Base-by-base conservation (phyloP, 2,329 filamentous ascomycete species). In the Fusarium hostae region DNA sequence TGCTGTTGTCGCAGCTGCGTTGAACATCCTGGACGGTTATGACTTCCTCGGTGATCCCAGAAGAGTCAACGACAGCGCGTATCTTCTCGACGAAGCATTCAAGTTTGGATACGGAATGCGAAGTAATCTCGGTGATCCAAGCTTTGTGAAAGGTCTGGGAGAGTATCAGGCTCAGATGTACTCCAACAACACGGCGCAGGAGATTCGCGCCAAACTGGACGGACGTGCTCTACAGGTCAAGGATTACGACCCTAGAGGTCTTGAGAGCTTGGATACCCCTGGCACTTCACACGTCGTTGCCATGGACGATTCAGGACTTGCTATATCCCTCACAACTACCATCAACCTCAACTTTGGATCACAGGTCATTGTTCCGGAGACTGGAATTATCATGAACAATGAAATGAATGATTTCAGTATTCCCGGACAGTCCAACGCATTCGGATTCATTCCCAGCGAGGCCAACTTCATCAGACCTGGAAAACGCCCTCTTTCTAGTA, bases 281-380 rank as follows among this genome's bases (percentile, higher is more conserved):
- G 91, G 91, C 1, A 94, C 91, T 0, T 89, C 87, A 3, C 91
- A 93, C 50, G 79, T 93, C 2, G 90, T 93, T 0, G 83, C 89
- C 0, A 89, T 90, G 2, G 94, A 97, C 78, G 82, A 84, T 43
- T 87, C 85, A 2, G 94, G 94, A 1, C 81, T 97, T 72, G 88
- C 92, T 12, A 87, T 97, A 54, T 92, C 92, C 0, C 83, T 94
- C 4, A 97, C 94, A 0, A 94, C 93, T 0, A 97, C 94, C 0
- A 84, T 97, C 67, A 97, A 97, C 79, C 84, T 94, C 11, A 84
- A 93, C 4, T 97, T 97, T 73, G 94, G 94, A 15, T 93, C 90
- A 12, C 86, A 87, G 6, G 75, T 97, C 47, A 88, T 96, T 74
- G 89, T 96, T 0, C 94, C 94, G 0, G 93, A 96, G 77, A 96